Evolutionary conservation across 495 filamentous ascomycete species (phyloP).

Genomic region (Talaromyces proteolyticus): DNA sequence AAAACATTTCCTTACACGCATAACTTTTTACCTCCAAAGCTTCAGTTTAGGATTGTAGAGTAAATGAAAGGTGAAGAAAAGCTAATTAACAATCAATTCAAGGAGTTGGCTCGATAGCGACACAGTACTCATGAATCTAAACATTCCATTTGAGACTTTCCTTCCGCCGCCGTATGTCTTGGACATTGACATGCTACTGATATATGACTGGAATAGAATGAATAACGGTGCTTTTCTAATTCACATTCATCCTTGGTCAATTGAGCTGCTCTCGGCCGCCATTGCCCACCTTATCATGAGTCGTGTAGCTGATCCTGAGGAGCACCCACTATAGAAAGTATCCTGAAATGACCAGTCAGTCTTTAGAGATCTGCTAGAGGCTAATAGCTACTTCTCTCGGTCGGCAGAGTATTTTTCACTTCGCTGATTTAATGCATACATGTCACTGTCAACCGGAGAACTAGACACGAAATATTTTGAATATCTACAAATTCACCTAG

Average conservation of each 20-base stretch:
- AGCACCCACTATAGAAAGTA: too few relatives aligned
- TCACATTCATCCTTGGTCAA: conserved; percentile 41
- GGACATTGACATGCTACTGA: conserved; percentile 39
- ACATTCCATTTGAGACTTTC: conserved; percentile 46
- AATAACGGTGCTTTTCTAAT: conserved; percentile 52
- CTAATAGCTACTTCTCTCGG: conserved; percentile 17
- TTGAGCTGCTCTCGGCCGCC: conserved; percentile 39
- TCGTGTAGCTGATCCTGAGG: conserved; percentile 26
- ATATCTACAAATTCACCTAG: not conserved
- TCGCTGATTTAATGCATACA: conserved; percentile 34
- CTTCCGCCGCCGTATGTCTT: conserved; percentile 39
- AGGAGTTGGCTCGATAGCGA: conserved; percentile 46
- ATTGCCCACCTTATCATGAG: conserved; percentile 37
- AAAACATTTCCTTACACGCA: not conserved
- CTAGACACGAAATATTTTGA: not conserved
- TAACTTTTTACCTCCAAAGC: too few relatives aligned
- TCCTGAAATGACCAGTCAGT: conserved; percentile 30
- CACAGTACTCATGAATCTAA: conserved; percentile 45
- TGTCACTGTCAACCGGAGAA: not conserved
- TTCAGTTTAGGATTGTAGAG: too few relatives aligned
- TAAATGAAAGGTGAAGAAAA: too few relatives aligned
- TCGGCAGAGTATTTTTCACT: conserved; percentile 16
- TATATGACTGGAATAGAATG: conserved; percentile 48
- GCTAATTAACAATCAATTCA: not conserved
- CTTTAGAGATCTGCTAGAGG: conserved; percentile 21